A percentile compares a stretch with the other conserved stretches of the same genome.
These are phyloP conservation scores for Marsdenia floribunda DNA, from an alignment of 257 asterid genomes.

Conservation along the genomic window DNA sequence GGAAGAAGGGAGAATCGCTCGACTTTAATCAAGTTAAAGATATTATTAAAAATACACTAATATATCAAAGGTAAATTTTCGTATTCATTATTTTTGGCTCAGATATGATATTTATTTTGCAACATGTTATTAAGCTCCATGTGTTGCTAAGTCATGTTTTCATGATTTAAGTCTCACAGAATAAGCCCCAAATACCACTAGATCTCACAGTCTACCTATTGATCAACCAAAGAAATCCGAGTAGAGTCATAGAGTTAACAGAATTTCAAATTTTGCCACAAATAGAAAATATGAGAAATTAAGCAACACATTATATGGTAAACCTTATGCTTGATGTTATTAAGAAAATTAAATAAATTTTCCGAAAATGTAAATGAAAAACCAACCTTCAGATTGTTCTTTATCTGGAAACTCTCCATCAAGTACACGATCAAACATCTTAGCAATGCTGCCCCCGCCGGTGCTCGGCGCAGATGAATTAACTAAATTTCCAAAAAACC, in stretches of 20 bases:
- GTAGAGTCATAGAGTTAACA: neutral
- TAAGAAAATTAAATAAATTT: neutral
- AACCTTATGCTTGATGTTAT: neutral
- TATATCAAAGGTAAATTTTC: too few relatives aligned
- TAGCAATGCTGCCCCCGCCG: constrained; percentile 73
- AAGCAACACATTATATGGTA: neutral
- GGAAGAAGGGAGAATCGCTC: too few relatives aligned
- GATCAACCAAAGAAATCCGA: neutral
- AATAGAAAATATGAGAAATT: neutral
- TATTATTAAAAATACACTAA: too few relatives aligned
- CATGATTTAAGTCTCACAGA: neutral
- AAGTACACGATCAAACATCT: constrained; percentile 93
- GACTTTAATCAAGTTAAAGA: too few relatives aligned
- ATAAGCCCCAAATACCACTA: neutral
- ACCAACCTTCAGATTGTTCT: constrained; percentile 79
- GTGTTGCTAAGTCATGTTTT: neutral
- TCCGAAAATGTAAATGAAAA: neutral
- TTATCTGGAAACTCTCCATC: constrained; percentile 89
- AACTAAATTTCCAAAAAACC: constrained; percentile 76
- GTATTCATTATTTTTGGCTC: too few relatives aligned
- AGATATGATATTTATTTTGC: too few relatives aligned
- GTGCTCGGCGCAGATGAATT: constrained; percentile 57
- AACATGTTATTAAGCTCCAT: too few relatives aligned
- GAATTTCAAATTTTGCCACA: neutral
- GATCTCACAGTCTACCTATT: neutral